Evolutionary conservation across 768 basidiomycete genomes (phyloP).

Genomic region (Mycena metata): DNA sequence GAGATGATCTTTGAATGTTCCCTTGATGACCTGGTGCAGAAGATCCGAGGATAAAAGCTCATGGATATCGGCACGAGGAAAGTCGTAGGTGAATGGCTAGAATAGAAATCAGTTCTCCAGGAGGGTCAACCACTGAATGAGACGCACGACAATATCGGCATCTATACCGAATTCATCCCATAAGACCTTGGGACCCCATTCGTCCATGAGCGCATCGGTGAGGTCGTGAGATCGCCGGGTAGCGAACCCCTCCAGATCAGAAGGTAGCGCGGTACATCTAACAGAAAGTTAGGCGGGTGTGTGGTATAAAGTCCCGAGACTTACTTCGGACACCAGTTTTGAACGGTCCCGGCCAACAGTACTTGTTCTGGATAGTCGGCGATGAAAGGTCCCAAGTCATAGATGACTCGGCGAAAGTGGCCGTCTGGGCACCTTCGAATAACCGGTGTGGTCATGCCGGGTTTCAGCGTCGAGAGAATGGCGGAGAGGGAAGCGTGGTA

Average conservation of each 20-base stretch:
- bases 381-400: too few species aligned
- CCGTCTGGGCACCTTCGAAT: too few species aligned
- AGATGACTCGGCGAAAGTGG: too few species aligned
- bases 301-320: not conserved
- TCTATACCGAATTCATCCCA: slow-evolving; percentile 40
- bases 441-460: too few species aligned
- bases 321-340: slow-evolving; percentile 27
- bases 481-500: too few species aligned
- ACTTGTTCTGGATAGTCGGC: too few species aligned
- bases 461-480: too few species aligned
- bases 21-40: slow-evolving; percentile 45
- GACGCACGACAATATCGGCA: slow-evolving; percentile 34
- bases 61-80: slow-evolving; percentile 46
- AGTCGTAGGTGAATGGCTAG: slow-evolving; percentile 43
- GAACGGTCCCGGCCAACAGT: slow-evolving; percentile 37
- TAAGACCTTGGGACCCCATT: slow-evolving; percentile 12
- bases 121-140: too few species aligned
- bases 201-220: slow-evolving; percentile 11
- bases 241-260: slow-evolving; percentile 19
- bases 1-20: slow-evolving; percentile 50
- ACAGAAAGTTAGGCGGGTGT: too few species aligned
- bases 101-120: not conserved
- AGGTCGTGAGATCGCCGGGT: slow-evolving; percentile 16
- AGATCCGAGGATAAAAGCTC: slow-evolving; percentile 45
- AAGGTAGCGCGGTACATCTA: slow-evolving; percentile 22